phyloP scores from a whole-genome alignment of 1,139 yeast species.

The Candida tropicalis region DNA sequence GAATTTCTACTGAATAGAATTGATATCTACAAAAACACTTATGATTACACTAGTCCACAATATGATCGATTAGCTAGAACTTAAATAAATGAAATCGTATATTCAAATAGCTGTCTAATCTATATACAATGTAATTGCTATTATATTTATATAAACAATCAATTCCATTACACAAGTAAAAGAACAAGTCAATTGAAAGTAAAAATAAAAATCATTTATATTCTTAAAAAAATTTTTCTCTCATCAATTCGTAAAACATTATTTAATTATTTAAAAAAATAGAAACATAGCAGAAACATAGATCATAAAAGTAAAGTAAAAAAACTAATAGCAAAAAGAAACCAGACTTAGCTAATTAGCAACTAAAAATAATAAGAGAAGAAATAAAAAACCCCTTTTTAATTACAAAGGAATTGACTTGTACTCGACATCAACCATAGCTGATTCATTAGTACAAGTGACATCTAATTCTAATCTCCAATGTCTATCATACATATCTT shows the following conservation, averaged over 20 bases:
- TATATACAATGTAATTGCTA: not conserved
- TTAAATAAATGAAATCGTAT: constrained; percentile 16
- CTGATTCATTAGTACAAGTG: constrained; percentile 60
- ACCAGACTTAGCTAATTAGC: not conserved
- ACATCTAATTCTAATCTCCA: constrained; percentile 61
- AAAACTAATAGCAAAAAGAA: not conserved
- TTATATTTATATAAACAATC: not conserved
- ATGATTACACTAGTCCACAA: constrained; percentile 62
- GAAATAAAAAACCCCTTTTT: not conserved
- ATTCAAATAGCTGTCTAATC: not conserved
- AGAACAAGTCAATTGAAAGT: not conserved
- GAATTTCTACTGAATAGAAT: constrained; percentile 55
- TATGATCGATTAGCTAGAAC: constrained; percentile 52
- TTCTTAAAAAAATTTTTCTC: not conserved
- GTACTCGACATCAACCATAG: constrained; percentile 63
- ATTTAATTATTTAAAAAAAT: not conserved
- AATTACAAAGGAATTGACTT: constrained; percentile 41
- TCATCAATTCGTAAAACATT: constrained; percentile 8
- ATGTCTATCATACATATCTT: constrained; percentile 49
- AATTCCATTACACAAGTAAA: not conserved
- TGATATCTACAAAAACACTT: constrained; percentile 45
- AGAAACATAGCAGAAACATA: not conserved
- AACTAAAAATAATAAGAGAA: not conserved
- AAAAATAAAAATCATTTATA: constrained; percentile 2
- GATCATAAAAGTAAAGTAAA: not conserved